Evolutionary conservation across 306 rosid genomes (phyloP), one percentile per base, ranked within the genome.

Genomic region (Prunus persica): DNA sequence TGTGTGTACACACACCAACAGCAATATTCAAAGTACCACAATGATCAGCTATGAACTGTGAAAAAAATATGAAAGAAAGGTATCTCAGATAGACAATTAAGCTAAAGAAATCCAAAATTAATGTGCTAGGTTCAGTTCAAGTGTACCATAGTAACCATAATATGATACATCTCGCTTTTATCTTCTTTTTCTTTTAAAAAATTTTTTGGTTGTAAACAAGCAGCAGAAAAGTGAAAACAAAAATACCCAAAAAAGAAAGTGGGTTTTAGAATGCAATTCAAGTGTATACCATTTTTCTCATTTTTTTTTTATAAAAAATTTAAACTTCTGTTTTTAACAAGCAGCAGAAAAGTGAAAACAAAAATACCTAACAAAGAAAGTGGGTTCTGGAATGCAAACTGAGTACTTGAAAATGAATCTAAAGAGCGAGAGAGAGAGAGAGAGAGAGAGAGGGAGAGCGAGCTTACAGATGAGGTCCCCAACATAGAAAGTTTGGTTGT

Each of bases 401-500:
- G 22, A 9, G 22, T 55, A 55, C 60, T n/a, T 4, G 56, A 55
- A 55, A 58, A 58, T 5, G 32, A 24, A 58, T 58, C 64, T 5
- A 58, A 57, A 34, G 1, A 13, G 3, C 19, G 19, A 1, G 22
- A 57, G 7, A 54, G 18, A 28, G 49, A 51, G 69, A 70, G 3
- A 55, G 49, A 72, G 32, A 60, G 24, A 46, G 73, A 28, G 30
- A 28, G 34, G 55, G 24, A 49, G 62, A 68, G 25, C 25, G 46
- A 2, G 71, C 85, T 84, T 75, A 93, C 98, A 93, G 51, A 93
- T 91, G 13, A 86, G 84, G 73, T 91, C 98, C 27, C 96, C 97
- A 20, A 91, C 97, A 82, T 74, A 88, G 87, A 93, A 88, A 41
- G 98, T 93, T 1, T 91, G 96, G 79, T 93, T 91, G 72, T 93